Evolutionary conservation across 2,329 filamentous ascomycete genomes (phyloP), one percentile per base, ranked within the genome.

Genomic region (Aspergillus sp.): DNA sequence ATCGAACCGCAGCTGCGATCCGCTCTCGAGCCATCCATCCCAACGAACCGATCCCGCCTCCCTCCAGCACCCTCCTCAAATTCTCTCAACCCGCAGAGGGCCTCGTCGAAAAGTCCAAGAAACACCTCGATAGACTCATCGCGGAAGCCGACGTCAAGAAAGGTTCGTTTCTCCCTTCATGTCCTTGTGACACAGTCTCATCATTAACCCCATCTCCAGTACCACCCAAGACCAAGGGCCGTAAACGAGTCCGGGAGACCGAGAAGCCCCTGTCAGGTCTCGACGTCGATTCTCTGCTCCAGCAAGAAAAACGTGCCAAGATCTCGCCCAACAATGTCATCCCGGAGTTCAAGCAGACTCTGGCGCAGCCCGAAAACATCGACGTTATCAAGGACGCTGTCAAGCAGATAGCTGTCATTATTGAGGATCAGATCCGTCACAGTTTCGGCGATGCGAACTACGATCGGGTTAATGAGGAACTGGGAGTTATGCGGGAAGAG

Each of bases 181-280:
- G 52, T 32, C 20, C 50, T 42, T 45, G 11, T 22, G 11, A 39
- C 14, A 14, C 14, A 14, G 20, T n/a, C 7, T n/a, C 46, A 51
- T 45, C 62, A 54, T 68, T 75, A 59, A 77, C 60, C n/a, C 2
- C 14, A 49, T n/a, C 58, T n/a, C 7, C 67, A 89, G 92, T 96
- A 0, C 90, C 91, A 7, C 87, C 89, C 0, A 95, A 92, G 73
- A 84, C 84, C 46, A 92, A 91, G 74, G 88, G 90, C 39, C 88
- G 87, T 62, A 89, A 89, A 69, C 80, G 82, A 42, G 82, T 83
- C 49, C 85, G 86, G 65, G 87, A 96, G 31, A 77, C 84, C 0
- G 84, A 89, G 59, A 94, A 94, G 68, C 95, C 95, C 0, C 85
- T 96, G 9, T 98, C 94, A 0, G 93, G 93, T 20, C 87, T 99